phyloP scores from a whole-genome alignment of 2,329 filamentous ascomycete genomes.

The Calonectria hongkongensis region DNA sequence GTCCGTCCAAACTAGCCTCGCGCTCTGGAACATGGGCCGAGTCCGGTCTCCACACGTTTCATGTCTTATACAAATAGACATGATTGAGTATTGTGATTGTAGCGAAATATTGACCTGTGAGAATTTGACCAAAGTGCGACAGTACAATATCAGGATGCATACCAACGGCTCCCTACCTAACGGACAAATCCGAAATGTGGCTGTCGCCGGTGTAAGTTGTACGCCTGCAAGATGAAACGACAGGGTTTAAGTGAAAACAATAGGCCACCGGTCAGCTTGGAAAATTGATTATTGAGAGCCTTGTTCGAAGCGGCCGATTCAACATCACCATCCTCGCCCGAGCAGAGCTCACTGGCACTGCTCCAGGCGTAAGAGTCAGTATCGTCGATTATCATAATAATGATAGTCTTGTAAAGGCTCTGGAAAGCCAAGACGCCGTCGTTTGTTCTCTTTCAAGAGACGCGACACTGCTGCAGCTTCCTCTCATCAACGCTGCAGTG shows the following conservation, averaged over 20 bases:
- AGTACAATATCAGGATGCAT: no score
- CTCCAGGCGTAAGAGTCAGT: not conserved
- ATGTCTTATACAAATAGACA: no score
- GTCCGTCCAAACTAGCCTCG: no score
- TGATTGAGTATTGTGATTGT: no score
- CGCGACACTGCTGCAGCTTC: not conserved
- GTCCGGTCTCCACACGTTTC: no score
- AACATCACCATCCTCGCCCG: not conserved
- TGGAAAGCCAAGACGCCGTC: not conserved
- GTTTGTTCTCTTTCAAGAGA: not conserved
- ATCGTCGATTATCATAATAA: not conserved
- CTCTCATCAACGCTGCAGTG: slow-evolving; percentile 11
- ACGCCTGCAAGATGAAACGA: no score
- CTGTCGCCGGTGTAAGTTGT: not conserved
- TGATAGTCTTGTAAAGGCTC: not conserved
- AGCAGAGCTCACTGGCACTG: not conserved
- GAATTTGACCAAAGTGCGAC: no score
- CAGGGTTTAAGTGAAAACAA: not conserved
- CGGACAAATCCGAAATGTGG: not conserved
- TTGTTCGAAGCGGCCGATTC: not conserved
- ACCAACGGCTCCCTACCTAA: not conserved
- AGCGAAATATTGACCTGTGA: no score
- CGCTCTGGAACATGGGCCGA: no score
- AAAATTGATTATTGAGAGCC: no score
- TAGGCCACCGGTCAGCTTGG: not conserved